Base-by-base conservation (phyloP, 257 asterid species). In the Gentiana macrophylla region DNA sequence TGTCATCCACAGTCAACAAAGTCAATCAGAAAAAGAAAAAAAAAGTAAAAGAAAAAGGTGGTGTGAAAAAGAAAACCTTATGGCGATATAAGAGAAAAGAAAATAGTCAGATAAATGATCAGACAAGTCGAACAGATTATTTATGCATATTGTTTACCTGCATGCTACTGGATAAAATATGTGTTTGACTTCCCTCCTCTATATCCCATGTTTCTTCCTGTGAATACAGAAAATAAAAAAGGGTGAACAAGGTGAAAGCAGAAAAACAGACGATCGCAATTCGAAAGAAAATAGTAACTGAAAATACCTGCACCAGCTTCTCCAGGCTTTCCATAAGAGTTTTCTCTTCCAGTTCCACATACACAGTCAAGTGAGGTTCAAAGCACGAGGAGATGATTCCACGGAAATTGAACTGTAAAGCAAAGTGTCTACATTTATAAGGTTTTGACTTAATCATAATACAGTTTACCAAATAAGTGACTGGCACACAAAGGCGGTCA, bases 201-300 rank as follows among this genome's bases (percentile, higher is more conserved):
- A 83, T 77, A 44, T 85, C 92, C 98, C 98, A 91, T 48, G 94
- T 83, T 73, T 92, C 98, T 77, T 92, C 97, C 98, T 91, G 86
- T 13, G 56, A 67, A 38, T 66, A 49, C 60, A 53, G 51, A 44
- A 69, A 60, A 62, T 51, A 35, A 48, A 62, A 50, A 59, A 64
- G 56, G 60, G 70, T 52, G 55, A 59, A 41, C 6, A 47, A 56
- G 66, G 67, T 43, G 49, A 43, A 56, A 55, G 62, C 58, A 53
- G 65, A 41, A 33, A 37, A 56, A 35, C 56, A 72, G 57, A 55
- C 46, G 32, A 68, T 55, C 2, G 46, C 52, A 33, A 11, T n/a
- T 47, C 55, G 43, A 32, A 51, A 33, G 15, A 43, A 52, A 33
- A 33, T 33, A 45, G 12, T 57, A 70, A 55, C 37, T 50, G 60